phyloP scores from a whole-genome alignment of 2,329 filamentous ascomycete genomes.

The Hawksworthiomyces lignivorus region DNA sequence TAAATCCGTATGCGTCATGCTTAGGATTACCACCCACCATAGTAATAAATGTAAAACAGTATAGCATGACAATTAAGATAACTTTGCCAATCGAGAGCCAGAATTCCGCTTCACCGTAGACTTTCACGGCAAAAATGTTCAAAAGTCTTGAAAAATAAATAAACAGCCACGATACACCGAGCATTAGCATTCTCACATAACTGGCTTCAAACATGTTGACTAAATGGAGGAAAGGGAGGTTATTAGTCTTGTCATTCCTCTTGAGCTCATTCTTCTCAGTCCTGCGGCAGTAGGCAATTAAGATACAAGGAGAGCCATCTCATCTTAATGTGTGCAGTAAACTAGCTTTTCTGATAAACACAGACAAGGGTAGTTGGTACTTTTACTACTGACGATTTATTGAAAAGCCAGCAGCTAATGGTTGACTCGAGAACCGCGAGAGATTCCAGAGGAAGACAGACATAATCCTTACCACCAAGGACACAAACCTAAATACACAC shows the following conservation, averaged over 20 bases:
- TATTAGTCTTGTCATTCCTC: neutral
- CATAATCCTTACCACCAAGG: neutral
- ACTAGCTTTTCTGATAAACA: too few relatives aligned
- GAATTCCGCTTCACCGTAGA: constrained; percentile 35
- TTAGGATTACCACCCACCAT: constrained; percentile 49
- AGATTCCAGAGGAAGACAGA: too few relatives aligned
- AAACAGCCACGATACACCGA: neutral
- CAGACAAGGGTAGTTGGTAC: too few relatives aligned
- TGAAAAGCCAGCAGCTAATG: too few relatives aligned
- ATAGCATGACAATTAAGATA: constrained; percentile 45
- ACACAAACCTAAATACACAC: neutral
- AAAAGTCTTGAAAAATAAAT: constrained; percentile 7
- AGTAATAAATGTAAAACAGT: constrained; percentile 48
- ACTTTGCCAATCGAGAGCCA: constrained; percentile 39
- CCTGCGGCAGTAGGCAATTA: too few relatives aligned
- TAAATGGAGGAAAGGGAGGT: neutral
- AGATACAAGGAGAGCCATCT: too few relatives aligned
- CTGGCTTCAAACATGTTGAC: neutral
- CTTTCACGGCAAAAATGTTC: constrained; percentile 28
- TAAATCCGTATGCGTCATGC: constrained; percentile 36
- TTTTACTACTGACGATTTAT: too few relatives aligned
- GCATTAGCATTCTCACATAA: neutral
- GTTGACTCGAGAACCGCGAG: too few relatives aligned
- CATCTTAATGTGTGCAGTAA: too few relatives aligned
- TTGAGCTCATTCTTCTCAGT: too few relatives aligned